A percentile compares a stretch with the other conserved stretches of the same genome.
These are phyloP conservation scores for Quercus ilex DNA, from an alignment of 306 rosid species.

Conservation along the genomic window DNA sequence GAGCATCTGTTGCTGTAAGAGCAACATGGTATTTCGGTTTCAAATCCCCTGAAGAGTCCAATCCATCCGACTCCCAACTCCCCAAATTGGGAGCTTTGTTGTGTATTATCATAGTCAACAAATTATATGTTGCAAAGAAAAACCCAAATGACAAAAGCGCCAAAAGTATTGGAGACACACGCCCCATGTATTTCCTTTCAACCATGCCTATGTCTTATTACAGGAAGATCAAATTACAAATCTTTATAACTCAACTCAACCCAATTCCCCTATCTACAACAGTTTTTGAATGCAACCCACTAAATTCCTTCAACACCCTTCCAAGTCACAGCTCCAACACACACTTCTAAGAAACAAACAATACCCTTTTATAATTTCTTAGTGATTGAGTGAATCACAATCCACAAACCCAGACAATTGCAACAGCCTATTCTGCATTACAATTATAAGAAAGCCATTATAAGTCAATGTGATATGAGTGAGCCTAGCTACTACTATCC, in stretches of 20 bases:
- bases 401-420: constrained; percentile 14
- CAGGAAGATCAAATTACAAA: constrained; percentile 9
- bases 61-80: constrained; percentile 33
- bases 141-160: constrained; percentile 68
- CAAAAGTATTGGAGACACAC: constrained; percentile 53
- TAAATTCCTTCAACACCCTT: constrained; percentile 1
- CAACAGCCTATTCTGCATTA: constrained; percentile 18
- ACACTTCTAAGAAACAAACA: neutral
- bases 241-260: constrained; percentile 23
- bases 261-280: constrained; percentile 16
- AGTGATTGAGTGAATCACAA: constrained; percentile 5
- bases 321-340: constrained; percentile 9
- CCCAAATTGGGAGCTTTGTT: constrained; percentile 37
- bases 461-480: constrained; percentile 5
- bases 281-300: constrained; percentile 15
- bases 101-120: constrained; percentile 49
- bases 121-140: constrained; percentile 65
- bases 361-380: neutral
- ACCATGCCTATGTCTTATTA: constrained; percentile 37
- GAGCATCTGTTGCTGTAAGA: constrained; percentile 84
- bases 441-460: neutral
- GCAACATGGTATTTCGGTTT: constrained; percentile 65
- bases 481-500: neutral
- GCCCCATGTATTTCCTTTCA: constrained; percentile 64
- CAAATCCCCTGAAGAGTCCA: constrained; percentile 16